Evolutionary conservation across 495 filamentous ascomycete genomes (phyloP).

Genomic region (Xanthoparmelia taractica): DNA sequence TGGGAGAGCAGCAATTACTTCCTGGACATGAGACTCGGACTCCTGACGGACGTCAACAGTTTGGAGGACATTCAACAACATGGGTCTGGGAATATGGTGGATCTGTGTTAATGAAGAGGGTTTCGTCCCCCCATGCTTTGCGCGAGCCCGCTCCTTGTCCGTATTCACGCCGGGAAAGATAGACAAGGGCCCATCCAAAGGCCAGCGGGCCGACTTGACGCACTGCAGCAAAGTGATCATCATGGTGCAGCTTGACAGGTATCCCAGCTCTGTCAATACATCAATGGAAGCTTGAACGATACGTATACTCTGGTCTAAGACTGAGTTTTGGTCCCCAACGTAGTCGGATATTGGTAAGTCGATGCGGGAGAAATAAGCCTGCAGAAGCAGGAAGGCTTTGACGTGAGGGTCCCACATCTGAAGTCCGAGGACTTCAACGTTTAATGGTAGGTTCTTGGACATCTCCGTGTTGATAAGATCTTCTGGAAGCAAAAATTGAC

Average conservation of each 20-base stretch:
- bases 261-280: conserved; percentile 84
- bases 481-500: conserved; percentile 31
- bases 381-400: conserved; percentile 88
- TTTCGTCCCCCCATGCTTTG: not conserved
- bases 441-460: conserved; percentile 66
- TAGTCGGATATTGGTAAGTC: conserved; percentile 94
- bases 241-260: conserved; percentile 59
- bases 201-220: conserved; percentile 90
- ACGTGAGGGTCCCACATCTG: conserved; percentile 99
- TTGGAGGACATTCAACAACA: conserved; percentile 25
- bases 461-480: conserved; percentile 95
- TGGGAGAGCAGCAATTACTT: conserved; percentile 56
- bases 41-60: conserved; percentile 26
- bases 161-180: conserved; percentile 71
- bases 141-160: conserved; percentile 30
- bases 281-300: conserved; percentile 89
- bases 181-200: conserved; percentile 66
- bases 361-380: conserved; percentile 90
- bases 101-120: conserved; percentile 25
- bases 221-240: conserved; percentile 84
- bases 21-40: conserved; percentile 41
- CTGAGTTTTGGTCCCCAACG: conserved; percentile 82
- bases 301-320: conserved; percentile 92
- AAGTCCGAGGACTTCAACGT: conserved; percentile 60
- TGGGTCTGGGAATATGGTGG: conserved; percentile 25